phyloP scores from a whole-genome alignment of 192 early-diverging fungal genomes.

The Mortierella antarctica region DNA sequence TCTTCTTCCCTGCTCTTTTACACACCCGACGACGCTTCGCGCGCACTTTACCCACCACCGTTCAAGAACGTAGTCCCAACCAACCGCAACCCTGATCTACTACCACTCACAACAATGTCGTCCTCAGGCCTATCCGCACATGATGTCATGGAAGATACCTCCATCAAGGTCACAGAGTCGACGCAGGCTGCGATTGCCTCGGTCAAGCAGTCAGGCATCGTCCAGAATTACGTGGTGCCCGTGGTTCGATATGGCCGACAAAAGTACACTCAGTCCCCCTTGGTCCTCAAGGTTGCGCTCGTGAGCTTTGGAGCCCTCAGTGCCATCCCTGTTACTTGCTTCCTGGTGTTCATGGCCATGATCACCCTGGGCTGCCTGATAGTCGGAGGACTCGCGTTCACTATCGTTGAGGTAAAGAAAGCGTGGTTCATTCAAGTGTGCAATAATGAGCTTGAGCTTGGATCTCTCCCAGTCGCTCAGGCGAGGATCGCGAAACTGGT shows the following conservation, averaged over 20 bases:
- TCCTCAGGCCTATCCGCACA: slow-evolving; percentile 2
- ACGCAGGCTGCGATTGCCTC: slow-evolving; percentile 2
- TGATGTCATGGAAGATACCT: slow-evolving; percentile 10
- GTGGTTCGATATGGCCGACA: background rate
- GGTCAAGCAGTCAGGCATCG: slow-evolving; percentile 7
- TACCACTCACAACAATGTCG: slow-evolving; percentile 1
- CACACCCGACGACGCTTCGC: background rate
- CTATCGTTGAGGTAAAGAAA: slow-evolving; percentile 23
- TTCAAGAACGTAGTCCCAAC: background rate
- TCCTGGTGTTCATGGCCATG: slow-evolving; percentile 22
- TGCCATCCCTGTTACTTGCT: slow-evolving; percentile 26
- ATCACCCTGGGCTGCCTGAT: slow-evolving; percentile 26
- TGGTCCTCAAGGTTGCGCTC: background rate
- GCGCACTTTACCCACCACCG: background rate
- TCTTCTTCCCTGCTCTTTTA: background rate
- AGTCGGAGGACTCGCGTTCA: slow-evolving; percentile 20
- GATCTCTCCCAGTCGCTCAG: background rate
- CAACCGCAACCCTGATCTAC: background rate
- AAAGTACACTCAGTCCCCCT: background rate
- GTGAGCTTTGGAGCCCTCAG: slow-evolving; percentile 14
- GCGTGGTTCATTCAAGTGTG: background rate
- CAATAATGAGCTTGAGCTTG: background rate
- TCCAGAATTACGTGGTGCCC: slow-evolving; percentile 24
- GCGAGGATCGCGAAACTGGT: background rate
- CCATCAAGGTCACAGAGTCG: slow-evolving; percentile 12